Evolutionary conservation across 192 early-diverging fungal genomes (phyloP).

Genomic region (Haplosporangium gracile): DNA sequence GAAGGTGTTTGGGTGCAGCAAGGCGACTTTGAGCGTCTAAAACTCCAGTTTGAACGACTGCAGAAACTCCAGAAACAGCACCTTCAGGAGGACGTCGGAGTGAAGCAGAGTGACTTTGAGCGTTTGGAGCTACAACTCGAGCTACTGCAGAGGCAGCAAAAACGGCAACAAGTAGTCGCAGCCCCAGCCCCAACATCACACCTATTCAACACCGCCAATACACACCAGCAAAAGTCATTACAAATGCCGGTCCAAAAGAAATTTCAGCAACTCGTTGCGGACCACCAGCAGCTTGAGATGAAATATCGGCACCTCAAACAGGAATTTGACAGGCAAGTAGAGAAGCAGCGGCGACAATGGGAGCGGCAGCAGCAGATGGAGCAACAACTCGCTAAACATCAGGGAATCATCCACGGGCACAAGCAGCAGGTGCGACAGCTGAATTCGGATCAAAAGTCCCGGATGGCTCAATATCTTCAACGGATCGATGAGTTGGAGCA

Average conservation of each 20-base stretch:
- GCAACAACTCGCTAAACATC: neutral
- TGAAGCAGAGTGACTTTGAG: too few species aligned
- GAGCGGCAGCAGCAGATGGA: conserved; percentile 2
- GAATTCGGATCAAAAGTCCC: neutral
- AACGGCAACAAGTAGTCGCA: neutral
- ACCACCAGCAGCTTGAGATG: neutral
- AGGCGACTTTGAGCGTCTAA: neutral
- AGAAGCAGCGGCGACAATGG: conserved; percentile 1
- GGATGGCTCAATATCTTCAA: neutral
- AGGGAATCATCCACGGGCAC: neutral
- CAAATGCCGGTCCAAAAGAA: neutral
- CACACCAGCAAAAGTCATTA: neutral
- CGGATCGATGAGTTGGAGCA: neutral
- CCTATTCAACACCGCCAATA: neutral
- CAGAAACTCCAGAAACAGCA: neutral
- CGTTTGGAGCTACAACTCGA: too few species aligned
- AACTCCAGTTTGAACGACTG: neutral
- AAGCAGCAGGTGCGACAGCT: neutral
- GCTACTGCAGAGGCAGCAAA: too few species aligned
- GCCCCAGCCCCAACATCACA: too few species aligned
- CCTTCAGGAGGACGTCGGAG: too few species aligned
- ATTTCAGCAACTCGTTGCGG: neutral
- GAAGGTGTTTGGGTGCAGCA: neutral
- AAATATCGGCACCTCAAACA: neutral
- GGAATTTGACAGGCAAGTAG: neutral